A percentile compares a stretch with the other conserved stretches of the same genome.
Conservation (phyloP, 108 stramenopile genomes). For the Skeletonema potamos region DNA sequence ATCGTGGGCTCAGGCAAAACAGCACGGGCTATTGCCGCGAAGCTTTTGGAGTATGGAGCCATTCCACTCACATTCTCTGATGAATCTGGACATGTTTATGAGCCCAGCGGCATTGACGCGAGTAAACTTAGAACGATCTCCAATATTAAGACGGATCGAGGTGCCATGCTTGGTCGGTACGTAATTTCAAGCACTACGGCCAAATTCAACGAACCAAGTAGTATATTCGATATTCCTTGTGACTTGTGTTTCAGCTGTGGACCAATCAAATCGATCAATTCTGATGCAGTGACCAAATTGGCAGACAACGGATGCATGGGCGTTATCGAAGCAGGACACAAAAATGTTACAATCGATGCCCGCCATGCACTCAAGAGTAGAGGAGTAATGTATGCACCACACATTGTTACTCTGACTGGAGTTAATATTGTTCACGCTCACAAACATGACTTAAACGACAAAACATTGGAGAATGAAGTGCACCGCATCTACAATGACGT, state of each 20-base stretch:
- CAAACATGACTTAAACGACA: slow-evolving; percentile 71
- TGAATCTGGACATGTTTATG: slow-evolving; percentile 92
- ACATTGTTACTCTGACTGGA: slow-evolving; percentile 88
- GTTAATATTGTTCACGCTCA: slow-evolving; percentile 78
- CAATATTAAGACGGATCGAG: slow-evolving; percentile 94
- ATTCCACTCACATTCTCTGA: slow-evolving; percentile 94
- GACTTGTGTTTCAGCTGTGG: slow-evolving; percentile 95
- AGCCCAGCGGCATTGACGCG: slow-evolving; percentile 92
- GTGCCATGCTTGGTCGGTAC: slow-evolving; percentile 89
- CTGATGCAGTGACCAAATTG: slow-evolving; percentile 67
- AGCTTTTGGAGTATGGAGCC: slow-evolving; percentile 93
- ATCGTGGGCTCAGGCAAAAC: slow-evolving; percentile 94
- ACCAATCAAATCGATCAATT: slow-evolving; percentile 74
- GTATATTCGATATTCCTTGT: slow-evolving; percentile 83
- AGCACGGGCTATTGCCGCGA: slow-evolving; percentile 89
- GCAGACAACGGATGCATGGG: slow-evolving; percentile 92
- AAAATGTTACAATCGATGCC: slow-evolving; percentile 70
- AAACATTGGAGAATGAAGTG: slow-evolving; percentile 73
- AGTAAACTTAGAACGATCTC: slow-evolving; percentile 87
- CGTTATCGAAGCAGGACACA: slow-evolving; percentile 91
- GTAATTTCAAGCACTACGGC: slow-evolving; percentile 86
- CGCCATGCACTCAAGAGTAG: slow-evolving; percentile 82
- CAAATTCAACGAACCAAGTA: slow-evolving; percentile 83
- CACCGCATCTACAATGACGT: slow-evolving; percentile 81
- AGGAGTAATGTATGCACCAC: slow-evolving; percentile 89